Base-by-base conservation (phyloP, 257 asterid species). In the Nicotiana otophora region DNA sequence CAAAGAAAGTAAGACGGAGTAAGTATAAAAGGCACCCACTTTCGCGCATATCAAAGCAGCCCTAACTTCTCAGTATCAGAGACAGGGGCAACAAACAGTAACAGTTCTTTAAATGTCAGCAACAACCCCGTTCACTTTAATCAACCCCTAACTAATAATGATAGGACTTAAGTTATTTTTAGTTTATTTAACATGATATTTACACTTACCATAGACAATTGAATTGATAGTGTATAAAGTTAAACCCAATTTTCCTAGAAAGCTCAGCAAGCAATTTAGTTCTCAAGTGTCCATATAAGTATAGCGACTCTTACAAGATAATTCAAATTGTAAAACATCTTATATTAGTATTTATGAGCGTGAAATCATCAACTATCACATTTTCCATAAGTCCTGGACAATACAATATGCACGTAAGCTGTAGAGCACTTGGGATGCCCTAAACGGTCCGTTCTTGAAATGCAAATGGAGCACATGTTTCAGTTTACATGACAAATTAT, bases 231-330 rank as follows among this genome's bases (percentile, higher is more conserved):
- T 26, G 80, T 26, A 51, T 51, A 28, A 75, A 26, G n/a, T 54
- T 51, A 34, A 48, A 62, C 57, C 55, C 82, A 76, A 42, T 19
- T 12, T 72, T 81, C 54, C 55, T 36, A 76, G 75, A 62, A 79
- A 58, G 69, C 48, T 48, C 77, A 46, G 53, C 20, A 28, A 57
- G 78, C 19, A 31, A 20, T 17, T 17, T 8, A 19, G 23, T 28
- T 46, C 63, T 51, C 62, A 75, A 75, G 62, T 26, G 33, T 17
- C 62, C 62, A 74, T 26, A 48, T 1, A 48, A 48, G 63, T 28
- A 78, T 58, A 46, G 83, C 82, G 74, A 85, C 64, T 86, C 92
- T 88, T 81, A 90, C 93, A 80, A 92, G 89, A 51, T 48, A 26
- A 75, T 75, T 75, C 42, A 51, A 75, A 51, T 15, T 14, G 63